Evolutionary conservation across 2,329 filamentous ascomycete species (phyloP).

Genomic region (Pseudogymnoascus sp.): DNA sequence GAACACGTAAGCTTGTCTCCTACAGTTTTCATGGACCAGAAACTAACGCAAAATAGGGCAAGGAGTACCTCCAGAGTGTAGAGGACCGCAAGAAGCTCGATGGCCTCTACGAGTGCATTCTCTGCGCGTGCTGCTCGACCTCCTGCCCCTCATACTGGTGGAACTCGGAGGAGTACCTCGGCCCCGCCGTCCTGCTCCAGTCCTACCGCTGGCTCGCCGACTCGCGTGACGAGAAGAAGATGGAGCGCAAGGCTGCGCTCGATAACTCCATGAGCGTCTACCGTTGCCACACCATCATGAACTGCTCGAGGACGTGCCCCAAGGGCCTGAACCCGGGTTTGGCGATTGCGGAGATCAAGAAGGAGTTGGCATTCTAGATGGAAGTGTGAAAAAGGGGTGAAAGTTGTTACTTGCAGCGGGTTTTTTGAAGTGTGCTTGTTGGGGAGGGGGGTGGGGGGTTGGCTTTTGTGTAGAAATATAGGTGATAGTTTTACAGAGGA

Average conservation of each 20-base stretch:
- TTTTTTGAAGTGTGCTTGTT: constrained; percentile 2
- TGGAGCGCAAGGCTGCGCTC: constrained; percentile 79
- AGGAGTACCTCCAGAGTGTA: constrained; percentile 84
- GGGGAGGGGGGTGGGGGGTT: background rate
- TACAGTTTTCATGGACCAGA: constrained; percentile 4
- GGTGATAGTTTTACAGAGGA: constrained; percentile 8
- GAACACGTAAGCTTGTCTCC: constrained; percentile 61
- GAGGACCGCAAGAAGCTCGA: constrained; percentile 94
- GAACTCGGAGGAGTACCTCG: constrained; percentile 98
- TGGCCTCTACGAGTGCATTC: constrained; percentile 97
- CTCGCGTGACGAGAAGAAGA: constrained; percentile 83
- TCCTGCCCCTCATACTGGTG: constrained; percentile 99
- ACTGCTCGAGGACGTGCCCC: constrained; percentile 95
- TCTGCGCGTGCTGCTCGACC: constrained; percentile 98
- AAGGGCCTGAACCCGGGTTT: constrained; percentile 96
- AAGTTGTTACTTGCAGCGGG: constrained; percentile 8
- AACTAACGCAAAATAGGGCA: constrained; percentile 52
- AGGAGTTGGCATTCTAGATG: constrained; percentile 64
- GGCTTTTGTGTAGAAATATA: constrained; percentile 8
- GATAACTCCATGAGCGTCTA: constrained; percentile 99
- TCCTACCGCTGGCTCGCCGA: constrained; percentile 97
- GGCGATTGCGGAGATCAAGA: constrained; percentile 98
- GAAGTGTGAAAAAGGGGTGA: background rate
- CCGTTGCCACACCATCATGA: constrained; percentile 98
- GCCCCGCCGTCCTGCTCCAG: constrained; percentile 91